Evolutionary conservation across 371 early-diverging fungal genomes (phyloP).

Genomic region (Mortierella polycephala): DNA sequence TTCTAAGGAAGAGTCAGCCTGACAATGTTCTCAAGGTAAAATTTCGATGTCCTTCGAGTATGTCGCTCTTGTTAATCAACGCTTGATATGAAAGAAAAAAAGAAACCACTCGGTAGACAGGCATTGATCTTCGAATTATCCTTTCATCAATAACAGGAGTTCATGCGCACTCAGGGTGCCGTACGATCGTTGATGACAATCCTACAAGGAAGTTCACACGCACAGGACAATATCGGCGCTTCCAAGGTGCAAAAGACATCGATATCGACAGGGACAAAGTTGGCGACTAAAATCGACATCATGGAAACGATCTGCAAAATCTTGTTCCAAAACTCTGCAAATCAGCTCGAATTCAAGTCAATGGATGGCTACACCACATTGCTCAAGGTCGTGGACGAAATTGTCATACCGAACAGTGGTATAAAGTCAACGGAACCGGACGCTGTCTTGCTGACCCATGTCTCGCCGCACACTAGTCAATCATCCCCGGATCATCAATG

Average conservation of each 20-base stretch:
- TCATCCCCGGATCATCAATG: neutral
- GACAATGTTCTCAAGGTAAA: constrained; percentile 51
- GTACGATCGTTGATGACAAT: constrained; percentile 52
- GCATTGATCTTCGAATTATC: neutral
- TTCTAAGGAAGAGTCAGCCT: constrained; percentile 42
- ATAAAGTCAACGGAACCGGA: constrained; percentile 5
- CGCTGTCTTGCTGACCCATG: neutral
- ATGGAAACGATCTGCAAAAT: constrained; percentile 57
- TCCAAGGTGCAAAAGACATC: constrained; percentile 17
- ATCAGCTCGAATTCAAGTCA: constrained; percentile 48
- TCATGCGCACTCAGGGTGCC: constrained; percentile 55
- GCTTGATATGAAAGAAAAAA: too few species aligned
- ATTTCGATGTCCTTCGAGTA: too few species aligned
- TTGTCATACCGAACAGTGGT: constrained; percentile 25
- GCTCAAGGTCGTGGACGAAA: constrained; percentile 52
- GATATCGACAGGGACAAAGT: constrained; percentile 30
- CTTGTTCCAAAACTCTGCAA: constrained; percentile 53
- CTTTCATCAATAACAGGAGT: constrained; percentile 34
- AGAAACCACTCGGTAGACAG: too few species aligned
- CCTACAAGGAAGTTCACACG: constrained; percentile 22
- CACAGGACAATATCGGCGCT: constrained; percentile 4
- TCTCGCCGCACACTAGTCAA: neutral
- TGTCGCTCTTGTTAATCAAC: too few species aligned
- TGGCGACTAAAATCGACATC: constrained; percentile 55
- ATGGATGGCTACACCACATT: constrained; percentile 55